Base-by-base conservation (phyloP, 208 protist genomes). In the Trypanosoma grayi region DNA sequence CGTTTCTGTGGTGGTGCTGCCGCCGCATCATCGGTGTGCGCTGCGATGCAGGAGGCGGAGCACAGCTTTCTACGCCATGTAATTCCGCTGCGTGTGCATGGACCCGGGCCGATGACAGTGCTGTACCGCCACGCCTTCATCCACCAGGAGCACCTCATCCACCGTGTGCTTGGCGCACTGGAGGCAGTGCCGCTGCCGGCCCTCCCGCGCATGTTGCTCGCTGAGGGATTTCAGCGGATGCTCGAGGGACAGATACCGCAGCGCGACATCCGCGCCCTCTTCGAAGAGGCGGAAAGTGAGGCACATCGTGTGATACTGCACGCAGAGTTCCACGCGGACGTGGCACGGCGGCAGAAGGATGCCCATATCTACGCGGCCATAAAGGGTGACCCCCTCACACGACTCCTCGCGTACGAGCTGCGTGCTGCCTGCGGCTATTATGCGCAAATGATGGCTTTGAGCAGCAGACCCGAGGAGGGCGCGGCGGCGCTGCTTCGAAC, bases 151-250 rank as follows among this genome's bases (percentile, higher is more conserved):
- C 27, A 48, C 13, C 77, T 95, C 37, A 85, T 92, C 44, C 48
- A 51, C 1, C 73, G 72, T 33, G 62, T 92, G 43, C 60, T 92
- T 8, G 68, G 68, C 31, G 62, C 83, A 6, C 67, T 92, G 30
- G 83, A 90, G 63, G 50, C 72, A n/a, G 85, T 85, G n/a, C 73
- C 71, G 39, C 77, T 93, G 24, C 89, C 89, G 16, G 64, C 79
- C 18, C 61, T 77, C 30, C 89, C 85, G 14, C 89, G 89, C 43
- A 76, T 95, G 70, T 68, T 95, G n/a, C 59, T 92, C 1, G 89
- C 89, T 4, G 85, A 95, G 60, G 89, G 70, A 2, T 79, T 95
- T 41, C 89, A 95, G 60, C 65, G 66, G 25, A 44, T 95, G 67
- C 57, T 95, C 10, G 84, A 92, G 16, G 84, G 84, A 30, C 62